A percentile compares a stretch with the other conserved stretches of the same genome.
These are phyloP conservation scores for Penicillium coffeae DNA, from an alignment of 495 filamentous ascomycete species.

Conservation along the genomic window DNA sequence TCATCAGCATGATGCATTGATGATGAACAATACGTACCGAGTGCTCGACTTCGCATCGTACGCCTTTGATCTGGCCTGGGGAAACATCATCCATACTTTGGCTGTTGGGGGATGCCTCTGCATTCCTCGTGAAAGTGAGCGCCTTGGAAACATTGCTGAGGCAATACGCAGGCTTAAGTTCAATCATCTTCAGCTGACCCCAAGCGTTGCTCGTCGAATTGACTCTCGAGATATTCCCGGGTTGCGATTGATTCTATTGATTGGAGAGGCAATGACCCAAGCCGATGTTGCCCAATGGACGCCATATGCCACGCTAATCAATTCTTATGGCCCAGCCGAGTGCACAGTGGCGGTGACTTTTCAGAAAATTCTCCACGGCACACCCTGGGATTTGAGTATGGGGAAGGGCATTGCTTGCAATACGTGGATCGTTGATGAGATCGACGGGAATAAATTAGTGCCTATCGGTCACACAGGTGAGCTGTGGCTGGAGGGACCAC, in stretches of 20 bases:
- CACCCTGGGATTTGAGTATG: conserved; percentile 1
- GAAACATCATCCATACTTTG: conserved; percentile 19
- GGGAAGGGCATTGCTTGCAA: neutral
- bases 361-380: conserved; percentile 2
- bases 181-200: conserved; percentile 37
- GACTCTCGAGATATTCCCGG: conserved; percentile 30
- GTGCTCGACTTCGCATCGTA: conserved; percentile 19
- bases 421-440: conserved; percentile 37
- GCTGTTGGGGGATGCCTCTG: conserved; percentile 23
- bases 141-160: conserved; percentile 30
- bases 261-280: conserved; percentile 41
- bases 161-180: conserved; percentile 33
- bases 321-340: conserved; percentile 53
- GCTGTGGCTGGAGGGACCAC: conserved; percentile 40
- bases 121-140: conserved; percentile 24
- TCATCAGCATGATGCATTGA: conserved; percentile 3
- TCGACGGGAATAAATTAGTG: conserved; percentile 24
- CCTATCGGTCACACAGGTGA: conserved; percentile 44
- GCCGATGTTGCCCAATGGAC: conserved; percentile 43
- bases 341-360: conserved; percentile 25
- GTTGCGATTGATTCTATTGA: conserved; percentile 31
- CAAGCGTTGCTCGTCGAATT: conserved; percentile 35
- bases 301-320: conserved; percentile 25
- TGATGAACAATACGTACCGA: conserved; percentile 27
- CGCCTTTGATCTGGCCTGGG: conserved; percentile 19